Evolutionary conservation across 1,139 yeast genomes (phyloP).

Genomic region (Torulaspora pretoriensis): DNA sequence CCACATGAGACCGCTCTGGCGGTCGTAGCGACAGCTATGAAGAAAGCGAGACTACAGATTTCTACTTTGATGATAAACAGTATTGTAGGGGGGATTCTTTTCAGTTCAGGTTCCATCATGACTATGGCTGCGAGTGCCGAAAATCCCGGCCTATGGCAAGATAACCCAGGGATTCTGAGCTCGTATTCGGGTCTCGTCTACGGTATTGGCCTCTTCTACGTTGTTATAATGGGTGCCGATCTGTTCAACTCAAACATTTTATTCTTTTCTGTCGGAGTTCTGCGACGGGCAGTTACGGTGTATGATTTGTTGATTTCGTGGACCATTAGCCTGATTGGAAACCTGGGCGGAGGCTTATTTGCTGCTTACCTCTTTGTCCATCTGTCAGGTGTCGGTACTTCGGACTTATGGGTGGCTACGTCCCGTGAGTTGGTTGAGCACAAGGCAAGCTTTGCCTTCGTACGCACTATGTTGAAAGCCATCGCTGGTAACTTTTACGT

Average conservation of each 20-base stretch:
- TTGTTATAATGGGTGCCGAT: constrained; percentile 69
- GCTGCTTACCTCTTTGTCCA: constrained; percentile 61
- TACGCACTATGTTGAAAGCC: constrained; percentile 58
- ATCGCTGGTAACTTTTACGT: constrained; percentile 76
- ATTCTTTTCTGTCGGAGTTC: constrained; percentile 61
- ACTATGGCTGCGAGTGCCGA: constrained; percentile 53
- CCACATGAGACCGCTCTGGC: constrained; percentile 80
- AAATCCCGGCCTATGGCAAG: constrained; percentile 41
- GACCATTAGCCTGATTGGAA: constrained; percentile 64
- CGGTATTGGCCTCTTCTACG: constrained; percentile 69
- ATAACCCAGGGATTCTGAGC: constrained; percentile 52
- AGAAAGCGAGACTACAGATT: constrained; percentile 61
- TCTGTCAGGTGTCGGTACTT: constrained; percentile 46
- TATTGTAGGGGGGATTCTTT: constrained; percentile 64
- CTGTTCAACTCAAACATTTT: constrained; percentile 67
- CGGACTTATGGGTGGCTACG: constrained; percentile 43
- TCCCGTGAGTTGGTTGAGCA: constrained; percentile 45
- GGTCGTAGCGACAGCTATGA: constrained; percentile 78
- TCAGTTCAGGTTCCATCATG: constrained; percentile 71
- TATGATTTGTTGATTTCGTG: constrained; percentile 62
- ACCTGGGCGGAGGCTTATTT: constrained; percentile 59
- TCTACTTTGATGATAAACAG: constrained; percentile 59
- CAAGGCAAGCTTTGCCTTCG: constrained; percentile 49
- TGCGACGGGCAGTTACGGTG: constrained; percentile 63
- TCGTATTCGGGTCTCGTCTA: constrained; percentile 54